Evolutionary conservation across 257 asterid genomes (phyloP).

Genomic region (Linaria vulgaris): DNA sequence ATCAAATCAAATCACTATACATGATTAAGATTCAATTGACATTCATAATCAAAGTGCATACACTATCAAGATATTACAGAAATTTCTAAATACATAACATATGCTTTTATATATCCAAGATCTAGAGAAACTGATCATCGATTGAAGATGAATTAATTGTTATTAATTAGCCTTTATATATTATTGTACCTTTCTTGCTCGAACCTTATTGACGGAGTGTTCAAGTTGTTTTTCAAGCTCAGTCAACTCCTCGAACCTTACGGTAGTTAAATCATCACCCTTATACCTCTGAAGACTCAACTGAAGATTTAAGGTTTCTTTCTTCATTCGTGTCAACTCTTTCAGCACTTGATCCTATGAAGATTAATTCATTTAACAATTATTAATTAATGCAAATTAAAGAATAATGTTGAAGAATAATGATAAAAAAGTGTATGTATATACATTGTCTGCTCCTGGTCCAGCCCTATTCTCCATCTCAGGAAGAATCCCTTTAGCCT

Average conservation of each 20-base stretch:
- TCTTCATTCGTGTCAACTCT: slow-evolving; percentile 53
- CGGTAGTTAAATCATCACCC: slow-evolving; percentile 59
- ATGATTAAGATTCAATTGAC: too few species aligned
- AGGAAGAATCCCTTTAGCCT: slow-evolving; percentile 45
- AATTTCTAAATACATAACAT: too few species aligned
- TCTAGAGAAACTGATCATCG: too few species aligned
- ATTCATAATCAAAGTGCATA: too few species aligned
- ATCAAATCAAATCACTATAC: too few species aligned
- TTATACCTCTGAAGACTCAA: slow-evolving; percentile 70
- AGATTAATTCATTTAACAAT: too few species aligned
- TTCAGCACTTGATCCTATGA: slow-evolving; percentile 45
- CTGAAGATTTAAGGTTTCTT: slow-evolving; percentile 61
- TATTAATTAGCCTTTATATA: too few species aligned
- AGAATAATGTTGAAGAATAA: not conserved
- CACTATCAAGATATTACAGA: too few species aligned
- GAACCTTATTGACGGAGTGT: slow-evolving; percentile 53
- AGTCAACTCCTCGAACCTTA: slow-evolving; percentile 52
- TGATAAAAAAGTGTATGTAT: not conserved
- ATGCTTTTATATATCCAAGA: too few species aligned
- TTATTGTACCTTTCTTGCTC: slow-evolving; percentile 68
- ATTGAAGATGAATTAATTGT: too few species aligned
- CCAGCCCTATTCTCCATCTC: slow-evolving; percentile 33
- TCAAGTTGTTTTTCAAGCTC: slow-evolving; percentile 65
- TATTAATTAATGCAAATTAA: too few species aligned
- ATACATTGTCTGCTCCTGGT: slow-evolving; percentile 36